Percentiles rank a stretch among this genome's conserved stretches.
Evolutionary conservation across 108 stramenopile species (phyloP).

Genomic region (Cyclotella atomus): DNA sequence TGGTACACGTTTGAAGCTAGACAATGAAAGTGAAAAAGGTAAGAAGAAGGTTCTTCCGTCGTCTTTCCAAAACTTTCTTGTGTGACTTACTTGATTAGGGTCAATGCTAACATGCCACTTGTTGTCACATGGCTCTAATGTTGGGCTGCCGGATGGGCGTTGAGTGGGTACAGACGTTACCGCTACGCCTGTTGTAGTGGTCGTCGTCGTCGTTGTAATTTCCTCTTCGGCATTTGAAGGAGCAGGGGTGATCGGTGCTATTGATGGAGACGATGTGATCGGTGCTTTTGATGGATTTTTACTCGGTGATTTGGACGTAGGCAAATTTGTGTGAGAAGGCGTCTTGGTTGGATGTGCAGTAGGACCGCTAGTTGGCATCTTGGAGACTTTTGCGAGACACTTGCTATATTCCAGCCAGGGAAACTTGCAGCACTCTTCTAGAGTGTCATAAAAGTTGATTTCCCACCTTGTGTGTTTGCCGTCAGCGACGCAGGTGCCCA

Average conservation of each 20-base stretch:
- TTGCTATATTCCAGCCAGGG: slow-evolving; percentile 14
- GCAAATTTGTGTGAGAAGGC: not conserved
- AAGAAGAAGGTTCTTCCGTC: too few relatives aligned
- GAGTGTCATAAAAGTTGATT: slow-evolving; percentile 19
- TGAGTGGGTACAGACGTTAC: too few relatives aligned
- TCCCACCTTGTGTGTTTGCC: slow-evolving; percentile 3
- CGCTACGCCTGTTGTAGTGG: too few relatives aligned
- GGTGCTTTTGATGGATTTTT: not conserved
- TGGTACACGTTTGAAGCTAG: not conserved
- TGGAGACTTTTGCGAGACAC: slow-evolving; percentile 2
- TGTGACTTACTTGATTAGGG: not conserved
- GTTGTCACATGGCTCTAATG: not conserved
- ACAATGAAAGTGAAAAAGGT: too few relatives aligned
- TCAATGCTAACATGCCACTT: not conserved
- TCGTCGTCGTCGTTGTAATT: too few relatives aligned
- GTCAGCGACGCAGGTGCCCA: not conserved
- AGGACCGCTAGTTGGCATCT: not conserved
- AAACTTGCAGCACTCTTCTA: slow-evolving; percentile 31
- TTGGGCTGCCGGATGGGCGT: not conserved
- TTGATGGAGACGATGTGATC: not conserved
- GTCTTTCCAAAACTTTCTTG: too few relatives aligned
- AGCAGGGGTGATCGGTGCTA: not conserved
- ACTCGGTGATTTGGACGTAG: not conserved
- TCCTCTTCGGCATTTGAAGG: too few relatives aligned
- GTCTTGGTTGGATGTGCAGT: not conserved